These are phyloP conservation scores for Serendipita sp. DNA, from an alignment of 768 basidiomycete species.

Conservation along the genomic window DNA sequence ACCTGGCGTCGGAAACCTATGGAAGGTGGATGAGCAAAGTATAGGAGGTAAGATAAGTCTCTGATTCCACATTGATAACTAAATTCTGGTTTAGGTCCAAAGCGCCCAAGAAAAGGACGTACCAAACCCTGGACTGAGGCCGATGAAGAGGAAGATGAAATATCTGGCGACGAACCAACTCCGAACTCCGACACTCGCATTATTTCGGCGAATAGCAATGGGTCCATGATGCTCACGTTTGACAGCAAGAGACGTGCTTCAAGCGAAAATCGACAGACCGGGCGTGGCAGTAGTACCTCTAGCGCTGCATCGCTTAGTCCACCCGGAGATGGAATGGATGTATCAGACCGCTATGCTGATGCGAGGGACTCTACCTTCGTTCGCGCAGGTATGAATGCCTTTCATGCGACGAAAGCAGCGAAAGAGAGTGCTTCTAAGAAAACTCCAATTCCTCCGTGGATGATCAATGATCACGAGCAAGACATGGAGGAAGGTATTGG, in stretches of 20 bases:
- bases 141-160: constrained; percentile 2
- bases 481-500: not conserved
- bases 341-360: not conserved
- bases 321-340: not conserved
- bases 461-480: not conserved
- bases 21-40: not conserved
- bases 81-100: not conserved
- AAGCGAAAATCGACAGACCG: not conserved
- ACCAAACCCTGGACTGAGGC: not conserved
- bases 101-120: constrained; percentile 1
- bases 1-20: not conserved
- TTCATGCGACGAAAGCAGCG: not conserved
- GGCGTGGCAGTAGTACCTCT: not conserved
- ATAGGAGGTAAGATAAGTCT: not conserved
- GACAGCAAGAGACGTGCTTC: not conserved
- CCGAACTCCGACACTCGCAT: not conserved
- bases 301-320: not conserved
- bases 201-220: not conserved
- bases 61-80: not conserved
- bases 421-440: not conserved
- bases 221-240: not conserved
- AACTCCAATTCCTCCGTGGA: not conserved
- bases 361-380: not conserved
- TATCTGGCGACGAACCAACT: not conserved
- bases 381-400: not conserved